These are phyloP conservation scores for Hypoxylon trugodes DNA, from an alignment of 495 filamentous ascomycete species.

Conservation along the genomic window DNA sequence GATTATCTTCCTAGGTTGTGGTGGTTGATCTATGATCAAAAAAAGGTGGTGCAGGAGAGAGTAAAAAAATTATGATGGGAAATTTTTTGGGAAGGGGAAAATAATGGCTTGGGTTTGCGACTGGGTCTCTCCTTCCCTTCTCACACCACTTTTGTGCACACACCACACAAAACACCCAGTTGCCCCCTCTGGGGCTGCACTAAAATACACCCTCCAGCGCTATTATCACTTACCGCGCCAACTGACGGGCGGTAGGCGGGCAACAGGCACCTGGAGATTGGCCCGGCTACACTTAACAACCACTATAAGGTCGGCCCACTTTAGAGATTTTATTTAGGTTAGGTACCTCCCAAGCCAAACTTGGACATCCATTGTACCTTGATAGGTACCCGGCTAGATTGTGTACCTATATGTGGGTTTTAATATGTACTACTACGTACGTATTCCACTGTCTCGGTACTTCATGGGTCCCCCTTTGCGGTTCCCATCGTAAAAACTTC, in stretches of 20 bases:
- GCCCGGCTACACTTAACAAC: not conserved
- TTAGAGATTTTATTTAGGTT: constrained; percentile 4
- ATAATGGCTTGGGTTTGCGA: constrained; percentile 35
- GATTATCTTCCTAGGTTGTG: constrained; percentile 48
- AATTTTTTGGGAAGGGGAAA: constrained; percentile 46
- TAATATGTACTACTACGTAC: constrained; percentile 1
- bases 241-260: not conserved
- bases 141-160: not conserved
- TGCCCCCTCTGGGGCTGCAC: constrained; percentile 3
- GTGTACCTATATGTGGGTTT: too few species aligned
- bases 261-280: constrained; percentile 8
- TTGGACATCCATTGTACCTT: too few species aligned
- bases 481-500: too few species aligned
- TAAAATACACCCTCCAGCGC: too few species aligned
- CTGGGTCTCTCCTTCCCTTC: constrained; percentile 12
- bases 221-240: constrained; percentile 10
- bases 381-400: too few species aligned
- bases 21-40: constrained; percentile 49
- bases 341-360: not conserved
- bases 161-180: constrained; percentile 6
- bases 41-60: constrained; percentile 35
- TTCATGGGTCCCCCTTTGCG: constrained; percentile 9
- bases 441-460: constrained; percentile 15
- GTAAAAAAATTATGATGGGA: constrained; percentile 48
- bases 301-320: not conserved